These are phyloP conservation scores for Fusarium marasasianum DNA, from an alignment of 2,329 filamentous ascomycete genomes.

Conservation along the genomic window DNA sequence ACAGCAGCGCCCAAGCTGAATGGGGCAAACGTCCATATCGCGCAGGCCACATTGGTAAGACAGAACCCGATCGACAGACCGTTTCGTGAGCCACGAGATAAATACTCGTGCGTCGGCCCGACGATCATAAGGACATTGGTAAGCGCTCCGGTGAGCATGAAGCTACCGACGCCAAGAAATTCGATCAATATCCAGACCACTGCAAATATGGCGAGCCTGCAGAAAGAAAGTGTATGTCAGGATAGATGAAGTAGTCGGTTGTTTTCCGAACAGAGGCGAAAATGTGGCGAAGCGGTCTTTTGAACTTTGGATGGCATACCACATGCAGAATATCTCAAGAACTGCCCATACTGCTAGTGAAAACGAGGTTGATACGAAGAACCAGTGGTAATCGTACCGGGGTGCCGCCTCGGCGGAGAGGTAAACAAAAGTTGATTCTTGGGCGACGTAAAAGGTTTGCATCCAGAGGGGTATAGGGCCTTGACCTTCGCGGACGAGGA, in stretches of 20 bases:
- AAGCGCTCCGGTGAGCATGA: not conserved
- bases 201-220: not conserved
- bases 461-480: slow-evolving; percentile 19
- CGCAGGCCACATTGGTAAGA: slow-evolving; percentile 1
- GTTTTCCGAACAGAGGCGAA: not conserved
- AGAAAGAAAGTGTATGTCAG: not conserved
- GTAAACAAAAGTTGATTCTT: not conserved
- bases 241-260: not conserved
- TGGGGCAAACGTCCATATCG: slow-evolving; percentile 6
- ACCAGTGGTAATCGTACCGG: not conserved
- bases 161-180: rapidly evolving
- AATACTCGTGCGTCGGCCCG: not conserved
- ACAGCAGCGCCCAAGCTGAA: not conserved
- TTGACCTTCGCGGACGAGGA: not conserved
- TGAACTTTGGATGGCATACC: not conserved
- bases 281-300: not conserved
- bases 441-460: not conserved
- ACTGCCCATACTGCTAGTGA: not conserved
- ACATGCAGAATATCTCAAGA: slow-evolving; percentile 2
- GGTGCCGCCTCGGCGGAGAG: not conserved
- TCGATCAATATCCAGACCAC: not conserved
- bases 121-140: slow-evolving; percentile 11
- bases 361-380: not conserved
- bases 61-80: slow-evolving; percentile 3
- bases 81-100: not conserved